Evolutionary conservation across 495 filamentous ascomycete genomes (phyloP).

Genomic region (Penicillium crystallinum): DNA sequence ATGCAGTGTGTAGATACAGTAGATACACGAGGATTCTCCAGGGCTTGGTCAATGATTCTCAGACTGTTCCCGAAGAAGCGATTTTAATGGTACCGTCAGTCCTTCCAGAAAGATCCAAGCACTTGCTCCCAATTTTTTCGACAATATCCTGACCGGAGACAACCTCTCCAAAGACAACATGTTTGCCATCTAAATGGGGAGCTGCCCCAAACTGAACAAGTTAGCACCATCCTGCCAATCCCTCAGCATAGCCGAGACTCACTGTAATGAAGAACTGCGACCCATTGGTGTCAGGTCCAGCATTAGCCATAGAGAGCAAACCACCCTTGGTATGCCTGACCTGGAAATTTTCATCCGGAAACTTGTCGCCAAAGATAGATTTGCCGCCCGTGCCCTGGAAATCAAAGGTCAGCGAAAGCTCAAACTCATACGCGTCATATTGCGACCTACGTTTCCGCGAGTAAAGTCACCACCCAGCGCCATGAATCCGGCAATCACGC

Average conservation of each 20-base stretch:
- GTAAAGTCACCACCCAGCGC: constrained; percentile 44
- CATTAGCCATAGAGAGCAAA: constrained; percentile 85
- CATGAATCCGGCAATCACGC: constrained; percentile 91
- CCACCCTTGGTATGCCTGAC: constrained; percentile 74
- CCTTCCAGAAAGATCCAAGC: neutral
- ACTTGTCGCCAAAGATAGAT: constrained; percentile 87
- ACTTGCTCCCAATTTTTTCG: neutral
- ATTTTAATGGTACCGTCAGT: constrained; percentile 1
- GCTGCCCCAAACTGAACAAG: constrained; percentile 53
- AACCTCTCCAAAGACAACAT: constrained; percentile 76
- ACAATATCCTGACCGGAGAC: constrained; percentile 4
- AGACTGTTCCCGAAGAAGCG: neutral
- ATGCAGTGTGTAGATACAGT: neutral
- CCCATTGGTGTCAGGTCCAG: constrained; percentile 73
- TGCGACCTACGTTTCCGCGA: constrained; percentile 61
- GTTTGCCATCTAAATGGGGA: constrained; percentile 77
- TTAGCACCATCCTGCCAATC: neutral
- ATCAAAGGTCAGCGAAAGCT: neutral
- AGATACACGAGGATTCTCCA: neutral
- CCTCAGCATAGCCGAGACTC: neutral
- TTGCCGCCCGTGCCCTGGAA: constrained; percentile 74
- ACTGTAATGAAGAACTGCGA: constrained; percentile 90
- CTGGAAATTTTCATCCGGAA: constrained; percentile 82
- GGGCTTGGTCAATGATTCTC: no score
- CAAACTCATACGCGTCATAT: neutral